These are phyloP conservation scores for Daldinia decipiens DNA, from an alignment of 495 filamentous ascomycete genomes.

Conservation along the genomic window DNA sequence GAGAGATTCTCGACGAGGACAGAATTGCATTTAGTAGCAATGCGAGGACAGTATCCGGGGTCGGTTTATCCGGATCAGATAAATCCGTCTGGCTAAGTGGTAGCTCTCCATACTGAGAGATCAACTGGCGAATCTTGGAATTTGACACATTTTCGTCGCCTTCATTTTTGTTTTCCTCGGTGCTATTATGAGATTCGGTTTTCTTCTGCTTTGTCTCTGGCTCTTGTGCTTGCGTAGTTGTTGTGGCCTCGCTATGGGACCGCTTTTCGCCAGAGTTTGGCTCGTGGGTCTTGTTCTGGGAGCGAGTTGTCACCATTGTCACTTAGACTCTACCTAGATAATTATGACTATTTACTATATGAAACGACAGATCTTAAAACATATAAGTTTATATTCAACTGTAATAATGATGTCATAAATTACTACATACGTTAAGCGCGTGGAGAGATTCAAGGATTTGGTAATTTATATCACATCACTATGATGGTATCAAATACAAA, in stretches of 20 bases:
- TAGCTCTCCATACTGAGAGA: constrained; percentile 24
- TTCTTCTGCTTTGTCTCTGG: constrained; percentile 10
- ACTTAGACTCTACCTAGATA: not conserved
- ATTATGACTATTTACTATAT: not conserved
- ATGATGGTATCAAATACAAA: constrained; percentile 15
- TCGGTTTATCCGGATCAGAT: constrained; percentile 19
- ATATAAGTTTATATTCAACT: not conserved
- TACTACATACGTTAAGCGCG: not conserved
- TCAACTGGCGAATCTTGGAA: constrained; percentile 11
- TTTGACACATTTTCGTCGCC: not conserved
- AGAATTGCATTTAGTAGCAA: constrained; percentile 13
- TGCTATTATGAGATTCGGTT: not conserved
- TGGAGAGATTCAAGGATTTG: not conserved
- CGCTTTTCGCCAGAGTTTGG: constrained; percentile 12
- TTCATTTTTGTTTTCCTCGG: not conserved
- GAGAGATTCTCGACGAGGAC: not conserved
- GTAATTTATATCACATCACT: constrained; percentile 8
- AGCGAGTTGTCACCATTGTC: constrained; percentile 21
- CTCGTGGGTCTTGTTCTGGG: constrained; percentile 12
- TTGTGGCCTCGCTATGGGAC: constrained; percentile 10
- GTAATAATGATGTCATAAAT: not conserved
- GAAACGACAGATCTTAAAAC: not conserved
- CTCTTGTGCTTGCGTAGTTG: not conserved
- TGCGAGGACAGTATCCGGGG: constrained; percentile 15
- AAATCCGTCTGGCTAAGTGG: constrained; percentile 21